Conservation (phyloP, 2,329 filamentous ascomycete genomes). For the Calonectria naviculata region DNA sequence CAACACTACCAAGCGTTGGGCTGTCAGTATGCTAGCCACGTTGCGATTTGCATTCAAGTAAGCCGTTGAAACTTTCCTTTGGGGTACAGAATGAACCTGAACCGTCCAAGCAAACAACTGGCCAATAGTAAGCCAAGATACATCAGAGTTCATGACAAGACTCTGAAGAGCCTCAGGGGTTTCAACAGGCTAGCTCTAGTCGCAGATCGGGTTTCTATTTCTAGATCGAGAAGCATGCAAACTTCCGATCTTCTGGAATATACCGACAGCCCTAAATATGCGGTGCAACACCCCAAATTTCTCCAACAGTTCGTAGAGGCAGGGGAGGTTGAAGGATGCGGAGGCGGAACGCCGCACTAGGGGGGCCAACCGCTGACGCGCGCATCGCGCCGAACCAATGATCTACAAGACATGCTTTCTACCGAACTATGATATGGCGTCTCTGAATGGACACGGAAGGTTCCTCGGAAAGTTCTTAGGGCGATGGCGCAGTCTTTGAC, state of each 20-base stretch:
- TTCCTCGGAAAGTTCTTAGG: not conserved
- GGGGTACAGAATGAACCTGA: too few species aligned
- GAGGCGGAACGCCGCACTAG: not conserved
- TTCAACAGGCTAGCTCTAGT: not conserved
- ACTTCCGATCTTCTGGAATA: not conserved
- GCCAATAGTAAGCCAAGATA: not conserved
- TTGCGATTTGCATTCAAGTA: not conserved
- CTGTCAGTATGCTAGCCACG: not conserved
- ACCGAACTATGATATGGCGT: not conserved
- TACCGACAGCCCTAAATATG: slow-evolving; percentile 7
- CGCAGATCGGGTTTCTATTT: not conserved
- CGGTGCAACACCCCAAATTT: slow-evolving; percentile 21
- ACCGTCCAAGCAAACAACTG: too few species aligned
- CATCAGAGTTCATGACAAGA: not conserved
- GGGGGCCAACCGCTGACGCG: not conserved
- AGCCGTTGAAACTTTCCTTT: not conserved
- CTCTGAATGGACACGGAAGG: not conserved
- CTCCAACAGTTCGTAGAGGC: slow-evolving; percentile 21
- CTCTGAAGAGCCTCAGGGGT: slow-evolving; percentile 6
- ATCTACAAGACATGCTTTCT: not conserved
- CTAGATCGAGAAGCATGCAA: not conserved
- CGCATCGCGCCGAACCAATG: not conserved
- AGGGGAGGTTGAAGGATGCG: not conserved
- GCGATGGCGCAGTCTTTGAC: not conserved
- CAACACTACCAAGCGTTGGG: not conserved